Conservation (phyloP, 108 stramenopile species). For the Skeletonema tropicum region DNA sequence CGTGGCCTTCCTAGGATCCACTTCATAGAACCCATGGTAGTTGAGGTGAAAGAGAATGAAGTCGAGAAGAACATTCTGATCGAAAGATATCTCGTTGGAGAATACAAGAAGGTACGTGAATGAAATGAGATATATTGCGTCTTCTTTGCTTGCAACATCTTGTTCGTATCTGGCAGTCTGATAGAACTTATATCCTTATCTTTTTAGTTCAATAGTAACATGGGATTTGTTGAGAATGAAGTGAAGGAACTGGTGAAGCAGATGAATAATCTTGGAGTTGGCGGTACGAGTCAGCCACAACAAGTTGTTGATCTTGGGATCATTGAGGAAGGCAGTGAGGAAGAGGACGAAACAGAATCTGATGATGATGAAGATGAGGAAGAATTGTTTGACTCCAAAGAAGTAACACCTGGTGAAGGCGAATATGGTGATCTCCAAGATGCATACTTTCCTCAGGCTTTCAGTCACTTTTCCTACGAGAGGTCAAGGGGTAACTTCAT, state of each 20-base stretch:
- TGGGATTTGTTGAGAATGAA: constrained; percentile 36
- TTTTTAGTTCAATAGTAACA: constrained; percentile 50
- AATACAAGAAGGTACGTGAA: constrained; percentile 35
- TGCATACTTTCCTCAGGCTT: constrained; percentile 48
- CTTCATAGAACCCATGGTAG: constrained; percentile 46
- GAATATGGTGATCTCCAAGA: constrained; percentile 20
- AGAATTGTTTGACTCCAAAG: constrained; percentile 19
- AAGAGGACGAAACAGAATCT: constrained; percentile 32
- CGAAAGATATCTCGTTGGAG: constrained; percentile 43
- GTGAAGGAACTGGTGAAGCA: constrained; percentile 13
- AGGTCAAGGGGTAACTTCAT: constrained; percentile 42
- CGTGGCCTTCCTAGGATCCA: constrained; percentile 27
- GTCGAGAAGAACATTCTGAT: constrained; percentile 33
- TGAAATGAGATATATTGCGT: neutral
- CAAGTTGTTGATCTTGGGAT: constrained; percentile 35
- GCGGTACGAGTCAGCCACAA: neutral
- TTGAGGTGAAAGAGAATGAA: constrained; percentile 27
- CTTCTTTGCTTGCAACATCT: neutral
- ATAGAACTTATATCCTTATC: neutral
- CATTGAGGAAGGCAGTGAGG: constrained; percentile 50
- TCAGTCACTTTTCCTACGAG: constrained; percentile 56
- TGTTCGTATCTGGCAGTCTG: neutral
- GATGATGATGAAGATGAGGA: constrained; percentile 8
- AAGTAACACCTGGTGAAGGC: constrained; percentile 8
- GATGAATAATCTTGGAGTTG: constrained; percentile 11